A percentile compares a stretch with the other conserved stretches of the same genome.
These are phyloP conservation scores for Cyclotella kingstonii DNA, from an alignment of 108 stramenopile species.

Conservation along the genomic window DNA sequence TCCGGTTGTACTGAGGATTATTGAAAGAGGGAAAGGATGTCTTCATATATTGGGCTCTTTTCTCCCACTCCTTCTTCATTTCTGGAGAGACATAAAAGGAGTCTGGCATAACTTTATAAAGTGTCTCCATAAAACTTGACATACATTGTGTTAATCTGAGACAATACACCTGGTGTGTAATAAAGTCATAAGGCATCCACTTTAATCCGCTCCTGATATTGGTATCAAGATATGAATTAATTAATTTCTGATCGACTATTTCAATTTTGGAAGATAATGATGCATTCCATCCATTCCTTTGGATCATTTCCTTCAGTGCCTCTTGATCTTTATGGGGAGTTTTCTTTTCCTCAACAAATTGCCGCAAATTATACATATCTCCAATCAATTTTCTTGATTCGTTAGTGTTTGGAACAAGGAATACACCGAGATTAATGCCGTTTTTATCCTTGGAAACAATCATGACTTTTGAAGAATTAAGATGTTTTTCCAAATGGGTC, in stretches of 20 bases:
- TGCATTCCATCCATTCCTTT: not conserved
- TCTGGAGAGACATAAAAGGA: too few species aligned
- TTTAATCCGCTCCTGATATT: slow-evolving; percentile 4
- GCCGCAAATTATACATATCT: slow-evolving; percentile 14
- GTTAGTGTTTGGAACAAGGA: slow-evolving; percentile 19
- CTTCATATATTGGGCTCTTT: too few species aligned
- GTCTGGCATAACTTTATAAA: too few species aligned
- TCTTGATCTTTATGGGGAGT: slow-evolving; percentile 19
- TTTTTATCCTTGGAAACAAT: slow-evolving; percentile 9
- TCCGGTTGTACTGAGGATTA: too few species aligned
- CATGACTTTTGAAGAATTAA: slow-evolving; percentile 15
- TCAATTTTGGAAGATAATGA: slow-evolving; percentile 1
- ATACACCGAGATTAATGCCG: slow-evolving; percentile 30
- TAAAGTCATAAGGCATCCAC: slow-evolving; percentile 8
- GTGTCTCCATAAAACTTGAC: not conserved
- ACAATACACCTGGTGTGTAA: slow-evolving; percentile 6
- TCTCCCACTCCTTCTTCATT: too few species aligned
- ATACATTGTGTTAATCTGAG: not conserved
- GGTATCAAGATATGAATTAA: slow-evolving; percentile 11
- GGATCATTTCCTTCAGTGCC: slow-evolving; percentile 12
- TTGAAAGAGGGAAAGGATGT: too few species aligned
- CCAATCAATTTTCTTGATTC: slow-evolving; percentile 3
- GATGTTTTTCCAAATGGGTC: slow-evolving; percentile 1
- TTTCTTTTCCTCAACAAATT: not conserved
- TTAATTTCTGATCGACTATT: not conserved